A percentile compares a stretch with the other conserved stretches of the same genome.
Evolutionary conservation across 139 green algal species (phyloP).

Genomic region (Tetraselmis striata): DNA sequence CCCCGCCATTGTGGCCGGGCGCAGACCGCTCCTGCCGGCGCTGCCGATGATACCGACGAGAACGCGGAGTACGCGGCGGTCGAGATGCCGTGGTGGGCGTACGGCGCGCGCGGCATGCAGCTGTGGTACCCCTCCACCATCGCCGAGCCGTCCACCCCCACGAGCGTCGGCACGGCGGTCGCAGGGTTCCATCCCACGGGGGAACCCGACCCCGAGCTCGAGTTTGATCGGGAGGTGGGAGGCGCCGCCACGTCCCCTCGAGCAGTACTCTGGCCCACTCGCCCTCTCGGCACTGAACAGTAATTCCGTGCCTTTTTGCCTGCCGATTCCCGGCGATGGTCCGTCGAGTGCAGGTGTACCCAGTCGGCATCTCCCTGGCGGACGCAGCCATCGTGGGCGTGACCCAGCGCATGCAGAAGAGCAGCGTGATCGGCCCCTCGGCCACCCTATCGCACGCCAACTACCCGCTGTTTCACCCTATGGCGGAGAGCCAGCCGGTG

Average conservation of each 20-base stretch:
- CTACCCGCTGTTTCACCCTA: constrained; percentile 67
- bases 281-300: no score
- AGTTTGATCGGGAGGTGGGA: constrained; percentile 83
- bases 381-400: constrained; percentile 81
- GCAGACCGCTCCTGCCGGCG: background rate
- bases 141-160: constrained; percentile 4
- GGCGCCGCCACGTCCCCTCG: no score
- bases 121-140: constrained; percentile 81
- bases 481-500: constrained; percentile 83
- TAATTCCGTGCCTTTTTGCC: no score
- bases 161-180: background rate
- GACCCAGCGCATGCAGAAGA: constrained; percentile 47
- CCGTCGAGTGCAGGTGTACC: constrained; percentile 79
- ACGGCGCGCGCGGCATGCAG: constrained; percentile 87
- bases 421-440: constrained; percentile 7
- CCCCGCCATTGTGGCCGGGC: no score
- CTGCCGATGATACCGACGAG: background rate
- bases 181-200: background rate
- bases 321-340: no score
- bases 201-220: constrained; percentile 79
- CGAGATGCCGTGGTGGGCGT: constrained; percentile 93
- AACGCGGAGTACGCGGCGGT: constrained; percentile 29
- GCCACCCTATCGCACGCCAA: background rate
- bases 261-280: no score
- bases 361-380: constrained; percentile 77